Base-by-base conservation (phyloP, 306 rosid genomes). In the Gleditsia sinensis region DNA sequence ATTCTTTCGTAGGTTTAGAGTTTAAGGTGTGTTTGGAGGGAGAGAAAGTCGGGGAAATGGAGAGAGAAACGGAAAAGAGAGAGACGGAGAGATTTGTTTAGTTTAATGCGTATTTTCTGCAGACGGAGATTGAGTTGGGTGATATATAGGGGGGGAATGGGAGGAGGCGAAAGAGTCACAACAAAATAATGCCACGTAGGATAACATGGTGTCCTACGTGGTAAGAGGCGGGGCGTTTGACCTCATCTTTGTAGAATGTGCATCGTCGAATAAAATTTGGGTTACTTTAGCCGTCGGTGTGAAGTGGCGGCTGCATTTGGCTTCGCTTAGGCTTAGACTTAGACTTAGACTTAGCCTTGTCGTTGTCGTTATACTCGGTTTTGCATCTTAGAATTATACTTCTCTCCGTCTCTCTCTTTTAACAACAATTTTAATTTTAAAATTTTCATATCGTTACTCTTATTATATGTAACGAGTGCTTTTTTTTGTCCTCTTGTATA, bases 121-220 rank as follows among this genome's bases (percentile, higher is more conserved):
- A 70, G n/a, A 8, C n/a, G 51, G 58, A 60, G 42, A 67, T 10
- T 46, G 78, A 61, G 9, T 36, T 66, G 78, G 50, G 75, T 48
- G 71, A 61, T 82, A 67, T 72, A 82, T 30, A 76, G 20, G 53
- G 12, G 4, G 32, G 20, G 2, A 42, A 13, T 21, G 13, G 51
- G 36, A 9, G 69, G 49, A 12, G 6, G 48, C 30, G 79, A 83
- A 78, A 50, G 69, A 60, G 90, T 89, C 95, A 83, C 39, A 82
- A 48, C 67, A 36, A 56, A 73, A 60, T 43, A 12, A 48, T 61
- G 83, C 84, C 81, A 83, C 72, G 80, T 55, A 16, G 59, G 79
- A 75, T 67, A 76, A 62, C 72, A 69, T 54, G 69, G 2, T 25
- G 58, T 84, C 87, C 72, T 19, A 82, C 85, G 84, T 88, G 87